phyloP scores from a whole-genome alignment of 2,329 filamentous ascomycete species.

The Calonectria pseudoturangicola region DNA sequence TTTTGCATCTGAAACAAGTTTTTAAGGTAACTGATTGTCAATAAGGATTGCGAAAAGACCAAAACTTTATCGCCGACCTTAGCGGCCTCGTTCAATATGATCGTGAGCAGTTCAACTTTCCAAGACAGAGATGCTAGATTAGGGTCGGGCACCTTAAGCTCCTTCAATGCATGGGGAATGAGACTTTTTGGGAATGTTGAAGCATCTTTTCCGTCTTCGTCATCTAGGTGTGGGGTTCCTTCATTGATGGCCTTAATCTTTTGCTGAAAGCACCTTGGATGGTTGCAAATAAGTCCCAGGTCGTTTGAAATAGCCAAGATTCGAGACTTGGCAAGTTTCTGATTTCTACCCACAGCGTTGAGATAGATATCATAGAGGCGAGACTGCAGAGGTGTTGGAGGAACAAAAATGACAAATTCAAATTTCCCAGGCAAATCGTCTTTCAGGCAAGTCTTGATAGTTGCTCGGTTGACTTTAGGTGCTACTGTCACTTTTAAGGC shows the following conservation, averaged over 20 bases:
- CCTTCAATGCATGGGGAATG: conserved; percentile 57
- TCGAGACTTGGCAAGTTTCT: conserved; percentile 35
- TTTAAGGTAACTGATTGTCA: conserved; percentile 82
- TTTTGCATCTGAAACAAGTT: conserved; percentile 69
- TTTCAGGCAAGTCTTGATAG: conserved; percentile 78
- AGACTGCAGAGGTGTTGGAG: conserved; percentile 79
- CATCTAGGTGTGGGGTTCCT: background rate
- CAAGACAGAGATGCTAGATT: conserved; percentile 74
- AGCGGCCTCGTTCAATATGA: conserved; percentile 81
- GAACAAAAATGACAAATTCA: conserved; percentile 87
- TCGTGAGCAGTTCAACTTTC: conserved; percentile 80
- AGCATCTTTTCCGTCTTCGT: conserved; percentile 37
- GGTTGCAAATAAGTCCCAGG: conserved; percentile 71
- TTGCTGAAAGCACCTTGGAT: conserved; percentile 68
- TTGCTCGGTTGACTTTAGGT: conserved; percentile 86
- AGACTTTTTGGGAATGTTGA: conserved; percentile 52
- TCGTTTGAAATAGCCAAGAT: conserved; percentile 62
- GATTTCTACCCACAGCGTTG: conserved; percentile 35
- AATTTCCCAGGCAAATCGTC: conserved; percentile 82
- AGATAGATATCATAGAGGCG: conserved; percentile 75
- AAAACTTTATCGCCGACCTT: conserved; percentile 82
- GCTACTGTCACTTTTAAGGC: conserved; percentile 83
- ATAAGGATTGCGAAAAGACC: conserved; percentile 85
- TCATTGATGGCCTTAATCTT: conserved; percentile 53
- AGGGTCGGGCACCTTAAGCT: conserved; percentile 63